A percentile compares a stretch with the other conserved stretches of the same genome.
Conservation (phyloP, 163 green algal species). For the Coccomyxa subellipsoidea region DNA sequence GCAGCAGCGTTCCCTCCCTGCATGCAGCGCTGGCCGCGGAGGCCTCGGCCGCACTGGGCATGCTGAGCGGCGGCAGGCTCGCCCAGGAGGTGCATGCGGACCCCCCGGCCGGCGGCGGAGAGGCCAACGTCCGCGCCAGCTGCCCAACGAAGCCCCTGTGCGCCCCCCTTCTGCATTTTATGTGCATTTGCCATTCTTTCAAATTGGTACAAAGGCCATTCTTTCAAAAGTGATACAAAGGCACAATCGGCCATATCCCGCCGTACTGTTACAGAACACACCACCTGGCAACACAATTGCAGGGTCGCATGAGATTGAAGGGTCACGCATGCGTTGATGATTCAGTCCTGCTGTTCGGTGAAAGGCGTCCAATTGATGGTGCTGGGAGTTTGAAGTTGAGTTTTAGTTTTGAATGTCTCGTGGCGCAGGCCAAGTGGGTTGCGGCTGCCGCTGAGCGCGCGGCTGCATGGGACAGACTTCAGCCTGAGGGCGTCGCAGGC, state of each 20-base stretch:
- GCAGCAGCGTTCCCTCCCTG: background rate
- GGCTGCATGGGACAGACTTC: background rate
- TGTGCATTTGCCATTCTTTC: background rate
- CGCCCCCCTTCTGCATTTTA: background rate
- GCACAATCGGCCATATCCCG: too few relatives aligned
- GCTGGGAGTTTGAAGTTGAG: background rate
- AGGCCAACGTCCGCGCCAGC: background rate
- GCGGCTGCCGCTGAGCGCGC: background rate
- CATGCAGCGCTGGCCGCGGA: background rate
- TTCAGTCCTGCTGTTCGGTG: too few relatives aligned
- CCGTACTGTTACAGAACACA: too few relatives aligned
- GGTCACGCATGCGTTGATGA: too few relatives aligned
- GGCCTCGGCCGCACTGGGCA: background rate
- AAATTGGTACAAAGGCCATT: background rate
- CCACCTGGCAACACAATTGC: too few relatives aligned
- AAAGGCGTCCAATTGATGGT: too few relatives aligned
- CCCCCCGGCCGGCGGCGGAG: background rate
- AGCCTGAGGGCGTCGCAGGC: background rate
- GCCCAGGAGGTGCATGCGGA: background rate
- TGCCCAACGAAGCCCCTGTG: background rate
- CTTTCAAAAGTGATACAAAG: too few relatives aligned
- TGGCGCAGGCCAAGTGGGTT: background rate
- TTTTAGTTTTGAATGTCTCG: background rate
- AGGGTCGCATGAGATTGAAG: too few relatives aligned
- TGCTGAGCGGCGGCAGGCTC: background rate